Evolutionary conservation across 306 rosid genomes (phyloP), one percentile per base, ranked within the genome.

Genomic region (Lathyrus oleraceus): DNA sequence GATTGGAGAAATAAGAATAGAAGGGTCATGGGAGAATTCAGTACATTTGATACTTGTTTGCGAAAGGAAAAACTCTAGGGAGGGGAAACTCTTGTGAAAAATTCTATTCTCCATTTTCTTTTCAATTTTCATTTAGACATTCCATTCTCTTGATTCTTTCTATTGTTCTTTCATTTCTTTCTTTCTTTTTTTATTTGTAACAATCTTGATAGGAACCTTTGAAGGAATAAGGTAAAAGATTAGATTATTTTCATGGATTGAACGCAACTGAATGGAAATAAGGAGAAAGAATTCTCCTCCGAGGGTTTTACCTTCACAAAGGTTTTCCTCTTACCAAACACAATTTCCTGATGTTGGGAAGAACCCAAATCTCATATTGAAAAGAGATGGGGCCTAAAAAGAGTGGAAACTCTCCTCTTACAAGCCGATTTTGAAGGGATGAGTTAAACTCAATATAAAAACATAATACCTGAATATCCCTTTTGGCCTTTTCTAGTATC

Each of bases 251-350:
- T 36, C 5, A 61, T 38, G 67, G 48, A 36, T 35, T 17, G 15
- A 61, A 61, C 12, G n/a, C 10, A 38, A 38, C 5, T 61, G 48
- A 61, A 60, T 23, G 10, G 15, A 61, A 61, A 60, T 13, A 59
- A 35, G 45, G 43, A 32, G 65, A 60, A 60, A 59, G 43, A 30
- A 59, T 61, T 61, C 4, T 61, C 66, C 9, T 61, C 43, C 9
- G 12, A 16, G 4, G 25, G 23, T 61, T 61, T 35, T 10, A 38
- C 28, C 48, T 17, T 61, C n/a, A 36, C 27, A 61, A 36, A 61
- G 27, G 16, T 13, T 17, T 61, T 61, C 48, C 48, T 36, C 67
- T 61, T 27, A 35, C 48, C 28, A 61, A 36, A 36, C 42, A 16
- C 15, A 61, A 36, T 36, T 15, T 61, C 48, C 48, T 36, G 10